phyloP scores from a whole-genome alignment of 257 asterid species.

The Nemophila menziesii region DNA sequence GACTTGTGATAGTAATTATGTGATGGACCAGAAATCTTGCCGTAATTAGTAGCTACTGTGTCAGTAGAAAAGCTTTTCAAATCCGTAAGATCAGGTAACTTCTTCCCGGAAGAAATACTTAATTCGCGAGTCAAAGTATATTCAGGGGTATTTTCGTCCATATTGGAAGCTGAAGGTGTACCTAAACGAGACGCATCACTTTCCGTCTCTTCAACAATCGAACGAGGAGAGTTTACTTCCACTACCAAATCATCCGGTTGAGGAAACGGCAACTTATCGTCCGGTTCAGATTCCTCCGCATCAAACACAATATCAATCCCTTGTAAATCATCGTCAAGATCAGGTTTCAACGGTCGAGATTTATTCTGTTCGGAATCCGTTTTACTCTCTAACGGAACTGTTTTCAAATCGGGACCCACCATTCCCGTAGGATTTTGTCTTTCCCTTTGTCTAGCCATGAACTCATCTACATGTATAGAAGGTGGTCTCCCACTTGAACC shows the following conservation, averaged over 20 bases:
- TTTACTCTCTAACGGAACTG: constrained; percentile 35
- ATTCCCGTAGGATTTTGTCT: constrained; percentile 52
- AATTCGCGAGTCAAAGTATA: constrained; percentile 49
- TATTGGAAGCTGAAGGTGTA: constrained; percentile 34
- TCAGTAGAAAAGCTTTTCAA: constrained; percentile 31
- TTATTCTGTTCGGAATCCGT: constrained; percentile 46
- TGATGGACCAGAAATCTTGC: constrained; percentile 34
- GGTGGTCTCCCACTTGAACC: constrained; percentile 90
- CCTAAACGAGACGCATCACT: constrained; percentile 55
- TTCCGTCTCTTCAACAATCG: constrained; percentile 82
- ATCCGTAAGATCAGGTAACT: constrained; percentile 48
- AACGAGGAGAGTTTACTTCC: constrained; percentile 62
- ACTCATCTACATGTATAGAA: constrained; percentile 87
- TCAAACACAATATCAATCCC: constrained; percentile 94
- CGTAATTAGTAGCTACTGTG: constrained; percentile 31
- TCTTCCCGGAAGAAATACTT: constrained; percentile 66
- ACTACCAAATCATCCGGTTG: constrained; percentile 67
- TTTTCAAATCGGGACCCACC: constrained; percentile 36
- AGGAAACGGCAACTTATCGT: constrained; percentile 78
- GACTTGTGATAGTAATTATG: constrained; percentile 35
- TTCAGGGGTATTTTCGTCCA: constrained; percentile 58
- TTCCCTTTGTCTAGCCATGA: constrained; percentile 94
- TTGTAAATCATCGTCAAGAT: constrained; percentile 91
- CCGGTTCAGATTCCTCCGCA: constrained; percentile 85
- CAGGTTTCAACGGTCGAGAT: constrained; percentile 53